Base-by-base conservation (phyloP, 2,329 filamentous ascomycete species). In the Colletotrichum abscissum region DNA sequence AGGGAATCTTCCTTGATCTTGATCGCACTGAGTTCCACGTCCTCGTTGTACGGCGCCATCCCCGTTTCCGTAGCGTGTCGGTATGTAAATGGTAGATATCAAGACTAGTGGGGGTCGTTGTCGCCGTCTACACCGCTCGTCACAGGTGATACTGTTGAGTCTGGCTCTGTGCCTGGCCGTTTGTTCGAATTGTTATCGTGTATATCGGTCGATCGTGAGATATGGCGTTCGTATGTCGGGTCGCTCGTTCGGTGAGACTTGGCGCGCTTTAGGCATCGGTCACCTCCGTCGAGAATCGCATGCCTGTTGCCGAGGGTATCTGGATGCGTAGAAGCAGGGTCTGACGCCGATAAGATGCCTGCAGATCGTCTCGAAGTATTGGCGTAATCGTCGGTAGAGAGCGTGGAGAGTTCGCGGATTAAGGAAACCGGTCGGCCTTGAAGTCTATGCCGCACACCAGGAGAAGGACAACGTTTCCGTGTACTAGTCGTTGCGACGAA, bases 1-100 rank as follows among this genome's bases (percentile, higher is more conserved):
- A 88, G 79, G 19, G 86, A 87, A 76, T 92, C 90, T 75, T 92
- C 90, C 77, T 88, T 89, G 75, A 90, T 82, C 75, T 88, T 88
- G 78, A 90, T 86, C 58, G 87, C 88, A 77, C 88, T 89, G 78
- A 92, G 85, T 79, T 90, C 88, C 77, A 90, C 84, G 77, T 86
- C 84, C 70, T 79, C 80, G 49, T 81, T 79, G 38, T 73, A 73
- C 55, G 80, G 80, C 56, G 84, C 83, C 83, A 84, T 86, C 35
- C 57, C 57, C 63, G 56, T 30, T 52, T 62, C 30, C 52, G 49
- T 35, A 69, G 74, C 68, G 68, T 26, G 59, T 69, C 60, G 22
- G 63, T 33, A 75, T 33, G 28, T 22, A 28, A 49, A 22, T 42
- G 30, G 26, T 19, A 57, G 35, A 2, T 38, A 19, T 55, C 46